Base-by-base conservation (phyloP, 2,329 filamentous ascomycete species). In the Trichoderma cornu-damae region DNA sequence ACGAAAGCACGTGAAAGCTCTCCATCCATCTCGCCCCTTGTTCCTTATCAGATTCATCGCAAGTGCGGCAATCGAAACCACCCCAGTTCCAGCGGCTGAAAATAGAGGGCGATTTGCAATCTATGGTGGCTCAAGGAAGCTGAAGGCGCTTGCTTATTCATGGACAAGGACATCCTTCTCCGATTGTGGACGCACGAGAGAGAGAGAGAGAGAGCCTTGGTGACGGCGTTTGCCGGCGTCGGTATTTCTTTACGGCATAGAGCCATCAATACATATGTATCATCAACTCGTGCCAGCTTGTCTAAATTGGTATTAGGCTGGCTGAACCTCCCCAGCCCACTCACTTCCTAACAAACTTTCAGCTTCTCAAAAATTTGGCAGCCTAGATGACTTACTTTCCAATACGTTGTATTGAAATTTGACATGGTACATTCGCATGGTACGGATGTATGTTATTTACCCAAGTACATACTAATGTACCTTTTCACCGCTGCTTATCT, bases 1-100 rank as follows among this genome's bases (percentile, higher is more conserved):
- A n/a, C n/a, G n/a, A 54, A 46, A 54, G 40, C 51, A 54, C 32
- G 51, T 54, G 51, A 54, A 54, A 54, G 37, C n/a, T 28, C 35
- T 42, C 24, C 22, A 12, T 52, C 14, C n/a, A 32, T 32, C 37
- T 37, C 18, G 16, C 28, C 44, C 32, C 30, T 16, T 1, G 6
- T 34, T n/a, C 5, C 20, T 14, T 26, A 16, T 28, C 6, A 2
- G 4, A n/a, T 5, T n/a, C n/a, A 30, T 50, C 34, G 9, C 40
- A 26, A 18, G 22, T 28, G 8, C 12, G 7, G 9, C 6, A 14
- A 16, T 30, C 42, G n/a, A 16, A 38, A 26, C 22, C 0, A 24
- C 12, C n/a, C 16, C 12, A 50, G 12, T 14, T 16, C 8, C 9
- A 28, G 9, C 4, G 18, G 5, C n/a, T n/a, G 22, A 8, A 49